phyloP scores from a whole-genome alignment of 768 basidiomycete species.

The Steccherinum ochraceum region DNA sequence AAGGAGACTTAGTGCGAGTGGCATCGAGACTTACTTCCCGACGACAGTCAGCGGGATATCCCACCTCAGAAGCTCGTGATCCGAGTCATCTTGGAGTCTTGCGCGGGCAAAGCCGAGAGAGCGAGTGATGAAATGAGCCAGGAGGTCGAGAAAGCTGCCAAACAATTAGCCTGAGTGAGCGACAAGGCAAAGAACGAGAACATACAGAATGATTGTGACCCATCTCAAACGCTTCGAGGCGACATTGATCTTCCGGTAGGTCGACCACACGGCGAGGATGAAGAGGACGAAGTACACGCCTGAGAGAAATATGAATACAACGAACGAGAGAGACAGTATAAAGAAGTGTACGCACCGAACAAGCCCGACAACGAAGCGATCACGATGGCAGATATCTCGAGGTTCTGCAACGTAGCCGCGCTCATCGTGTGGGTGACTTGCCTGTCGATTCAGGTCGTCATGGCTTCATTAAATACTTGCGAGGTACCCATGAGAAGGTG shows the following conservation, averaged over 20 bases:
- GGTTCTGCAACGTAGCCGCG: constrained; percentile 6
- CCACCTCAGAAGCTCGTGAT: constrained; percentile 14
- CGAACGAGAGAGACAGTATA: neutral
- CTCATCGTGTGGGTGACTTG: neutral
- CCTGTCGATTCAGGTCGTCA: neutral
- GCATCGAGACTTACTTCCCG: constrained; percentile 8
- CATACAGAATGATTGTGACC: constrained; percentile 16
- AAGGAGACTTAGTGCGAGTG: neutral
- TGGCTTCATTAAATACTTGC: neutral
- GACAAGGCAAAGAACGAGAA: neutral
- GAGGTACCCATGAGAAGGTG: neutral
- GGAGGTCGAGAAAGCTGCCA: constrained; percentile 15
- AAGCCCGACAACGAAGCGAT: constrained; percentile 13
- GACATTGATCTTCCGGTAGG: constrained; percentile 1
- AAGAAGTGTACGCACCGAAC: constrained; percentile 9
- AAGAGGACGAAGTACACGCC: constrained; percentile 18
- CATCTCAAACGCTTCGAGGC: constrained; percentile 10
- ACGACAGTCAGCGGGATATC: constrained; percentile 13
- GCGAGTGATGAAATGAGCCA: constrained; percentile 15
- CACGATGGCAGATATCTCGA: constrained; percentile 11
- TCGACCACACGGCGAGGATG: constrained; percentile 17
- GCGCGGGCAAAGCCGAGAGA: constrained; percentile 15
- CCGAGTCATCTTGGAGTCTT: constrained; percentile 8
- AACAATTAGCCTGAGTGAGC: neutral
- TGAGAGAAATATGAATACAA: constrained; percentile 7